Base-by-base conservation (phyloP, 208 protist species). In the Acanthamoeba triangularis region DNA sequence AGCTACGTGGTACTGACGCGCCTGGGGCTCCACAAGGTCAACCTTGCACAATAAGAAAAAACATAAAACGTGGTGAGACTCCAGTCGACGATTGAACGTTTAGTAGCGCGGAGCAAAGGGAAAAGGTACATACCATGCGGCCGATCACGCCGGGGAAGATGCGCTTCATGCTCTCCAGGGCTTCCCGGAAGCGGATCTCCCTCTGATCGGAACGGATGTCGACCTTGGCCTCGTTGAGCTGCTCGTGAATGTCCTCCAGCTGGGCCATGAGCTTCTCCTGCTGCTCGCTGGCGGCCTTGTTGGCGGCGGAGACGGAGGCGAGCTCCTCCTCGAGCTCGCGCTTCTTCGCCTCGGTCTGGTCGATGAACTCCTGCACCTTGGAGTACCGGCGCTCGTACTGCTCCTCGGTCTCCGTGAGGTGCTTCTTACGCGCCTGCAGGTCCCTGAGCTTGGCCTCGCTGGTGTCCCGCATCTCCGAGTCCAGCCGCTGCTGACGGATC, bases 11-110 rank as follows among this genome's bases (percentile, higher is more conserved):
- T 99, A 99, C 69, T 98, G 98, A 10, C 98, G 97, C 74, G 99
- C 97, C 33, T 97, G 98, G 30, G 99, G 98, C 52, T 96, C 98
- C 97, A 98, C 99, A 16, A 99, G 96, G 96, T 99, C 99, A 37
- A 98, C 96, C 41, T 99, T 56, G 35, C 97, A 97, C 23, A 93
- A 82, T 72, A 94, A 59, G 13, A 97, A 54, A 20, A n/a, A 90
- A n/a, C 14, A 2, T 16, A 0, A 44, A 11, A 11, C 37, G 7
- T 37, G 20, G 54, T 61, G 2, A 61, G 18, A 11, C 54, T 8
- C 54, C 54, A 1, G 59, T 65, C 4, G 10, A 52, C 14, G 47
- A 52, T 28, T 3, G 59, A n/a, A 28, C 25, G 56, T 28, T 63
- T 28, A 25, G 59, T 4, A 13, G 5, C 54, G 54, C 11, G 5